Evolutionary conservation across 2,329 filamentous ascomycete genomes (phyloP).

Genomic region (Whalleya microplaca): DNA sequence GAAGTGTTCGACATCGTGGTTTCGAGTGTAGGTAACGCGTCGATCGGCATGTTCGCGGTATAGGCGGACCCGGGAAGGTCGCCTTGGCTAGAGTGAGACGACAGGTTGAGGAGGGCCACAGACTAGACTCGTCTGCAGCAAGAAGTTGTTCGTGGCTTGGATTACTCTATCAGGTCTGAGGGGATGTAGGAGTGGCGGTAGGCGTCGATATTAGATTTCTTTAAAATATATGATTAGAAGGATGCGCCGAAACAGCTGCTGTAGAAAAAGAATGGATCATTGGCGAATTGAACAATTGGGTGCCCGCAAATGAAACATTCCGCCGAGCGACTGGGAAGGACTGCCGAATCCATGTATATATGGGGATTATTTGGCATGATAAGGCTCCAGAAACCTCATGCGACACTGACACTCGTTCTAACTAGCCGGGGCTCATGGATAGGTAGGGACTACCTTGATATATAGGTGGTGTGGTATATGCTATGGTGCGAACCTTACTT

Average conservation of each 20-base stretch:
- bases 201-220: conserved; percentile 26
- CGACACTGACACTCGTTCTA: conserved; percentile 14
- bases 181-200: conserved; percentile 12
- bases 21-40: conserved; percentile 21
- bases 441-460: conserved; percentile 7
- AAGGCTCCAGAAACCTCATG: conserved; percentile 15
- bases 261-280: conserved; percentile 26
- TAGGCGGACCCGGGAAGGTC: conserved; percentile 31
- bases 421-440: conserved; percentile 6
- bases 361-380: not conserved
- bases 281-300: conserved; percentile 21
- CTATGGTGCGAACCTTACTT: conserved; percentile 11
- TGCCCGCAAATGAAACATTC: conserved; percentile 29
- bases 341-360: conserved; percentile 17
- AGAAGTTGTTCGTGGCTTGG: conserved; percentile 11
- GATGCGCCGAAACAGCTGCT: conserved; percentile 21
- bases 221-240: conserved; percentile 19
- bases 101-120: conserved; percentile 29
- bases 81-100: conserved; percentile 27
- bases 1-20: conserved; percentile 32
- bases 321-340: conserved; percentile 22
- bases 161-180: conserved; percentile 17
- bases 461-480: not conserved
- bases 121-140: conserved; percentile 23
- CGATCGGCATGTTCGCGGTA: conserved; percentile 31